Conservation (phyloP, 1,284 basidiomycete genomes). For the Cutaneotrichosporon spelunceum region DNA sequence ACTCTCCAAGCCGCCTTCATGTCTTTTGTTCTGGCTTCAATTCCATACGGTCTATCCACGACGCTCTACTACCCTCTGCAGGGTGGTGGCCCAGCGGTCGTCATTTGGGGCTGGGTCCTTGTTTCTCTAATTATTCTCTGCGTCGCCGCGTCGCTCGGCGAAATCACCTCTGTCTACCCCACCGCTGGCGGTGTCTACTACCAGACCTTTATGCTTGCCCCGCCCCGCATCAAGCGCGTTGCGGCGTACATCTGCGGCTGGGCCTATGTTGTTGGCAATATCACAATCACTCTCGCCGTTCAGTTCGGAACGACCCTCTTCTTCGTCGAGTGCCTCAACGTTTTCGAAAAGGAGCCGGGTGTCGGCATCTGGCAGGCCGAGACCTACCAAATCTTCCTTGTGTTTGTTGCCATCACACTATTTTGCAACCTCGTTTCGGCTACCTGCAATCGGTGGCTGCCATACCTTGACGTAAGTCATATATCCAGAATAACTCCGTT, state of each 20-base stretch:
- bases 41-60: slow-evolving; percentile 39
- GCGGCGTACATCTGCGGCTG: slow-evolving; percentile 53
- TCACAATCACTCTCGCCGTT: slow-evolving; percentile 52
- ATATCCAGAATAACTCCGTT: neutral
- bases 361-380: slow-evolving; percentile 17
- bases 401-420: slow-evolving; percentile 19
- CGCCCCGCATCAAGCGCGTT: slow-evolving; percentile 41
- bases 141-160: slow-evolving; percentile 52
- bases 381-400: slow-evolving; percentile 28
- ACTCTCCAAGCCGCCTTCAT: slow-evolving; percentile 28
- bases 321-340: slow-evolving; percentile 29
- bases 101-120: slow-evolving; percentile 50
- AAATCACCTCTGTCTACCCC: slow-evolving; percentile 52
- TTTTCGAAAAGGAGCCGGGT: slow-evolving; percentile 22
- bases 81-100: slow-evolving; percentile 39
- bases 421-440: slow-evolving; percentile 28
- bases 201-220: slow-evolving; percentile 51
- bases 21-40: slow-evolving; percentile 38
- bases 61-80: slow-evolving; percentile 40
- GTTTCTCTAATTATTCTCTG: slow-evolving; percentile 51
- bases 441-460: slow-evolving; percentile 41
- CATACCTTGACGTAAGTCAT: slow-evolving; percentile 37
- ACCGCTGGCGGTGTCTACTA: slow-evolving; percentile 53
- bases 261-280: slow-evolving; percentile 53
- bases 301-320: slow-evolving; percentile 49